These are phyloP conservation scores for Aspergillus tanneri DNA, from an alignment of 2,329 filamentous ascomycete genomes.

Conservation along the genomic window DNA sequence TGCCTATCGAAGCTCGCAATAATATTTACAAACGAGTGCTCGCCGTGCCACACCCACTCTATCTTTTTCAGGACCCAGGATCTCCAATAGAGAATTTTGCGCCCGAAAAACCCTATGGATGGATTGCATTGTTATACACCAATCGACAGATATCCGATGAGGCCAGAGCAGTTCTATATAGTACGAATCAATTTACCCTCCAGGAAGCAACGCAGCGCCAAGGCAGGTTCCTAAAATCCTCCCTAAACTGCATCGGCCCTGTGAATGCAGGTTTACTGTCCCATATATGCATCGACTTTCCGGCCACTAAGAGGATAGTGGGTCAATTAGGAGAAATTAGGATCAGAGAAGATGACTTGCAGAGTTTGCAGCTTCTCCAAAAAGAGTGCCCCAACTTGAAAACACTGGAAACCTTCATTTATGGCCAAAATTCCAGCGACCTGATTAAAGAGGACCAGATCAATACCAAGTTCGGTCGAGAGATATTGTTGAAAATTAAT, in stretches of 20 bases:
- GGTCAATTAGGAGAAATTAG: not conserved
- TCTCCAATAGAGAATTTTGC: conserved; percentile 4
- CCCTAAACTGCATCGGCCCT: conserved; percentile 5
- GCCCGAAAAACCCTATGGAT: conserved; percentile 5
- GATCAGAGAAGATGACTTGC: conserved; percentile 2
- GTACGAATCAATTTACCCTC: conserved; percentile 5
- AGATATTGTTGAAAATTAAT: not conserved
- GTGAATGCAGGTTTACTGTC: conserved; percentile 1
- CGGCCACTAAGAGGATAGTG: not conserved
- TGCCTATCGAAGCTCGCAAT: not conserved
- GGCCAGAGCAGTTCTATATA: not conserved
- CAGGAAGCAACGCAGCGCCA: not conserved
- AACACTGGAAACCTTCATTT: conserved; percentile 6
- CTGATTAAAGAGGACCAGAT: not conserved
- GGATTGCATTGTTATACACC: conserved; percentile 9
- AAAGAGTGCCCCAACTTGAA: not conserved
- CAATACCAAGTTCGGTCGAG: not conserved
- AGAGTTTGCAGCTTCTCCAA: conserved; percentile 3
- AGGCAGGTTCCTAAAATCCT: conserved; percentile 4
- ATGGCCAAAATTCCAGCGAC: not conserved
- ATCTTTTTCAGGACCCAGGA: conserved; percentile 11
- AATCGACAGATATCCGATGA: conserved; percentile 9
- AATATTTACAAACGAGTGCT: conserved; percentile 6
- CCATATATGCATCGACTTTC: conserved; percentile 8
- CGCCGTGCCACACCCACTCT: conserved; percentile 4